A percentile compares a stretch with the other conserved stretches of the same genome.
Conservation (phyloP, 768 basidiomycete genomes). For the Boletus edulis region DNA sequence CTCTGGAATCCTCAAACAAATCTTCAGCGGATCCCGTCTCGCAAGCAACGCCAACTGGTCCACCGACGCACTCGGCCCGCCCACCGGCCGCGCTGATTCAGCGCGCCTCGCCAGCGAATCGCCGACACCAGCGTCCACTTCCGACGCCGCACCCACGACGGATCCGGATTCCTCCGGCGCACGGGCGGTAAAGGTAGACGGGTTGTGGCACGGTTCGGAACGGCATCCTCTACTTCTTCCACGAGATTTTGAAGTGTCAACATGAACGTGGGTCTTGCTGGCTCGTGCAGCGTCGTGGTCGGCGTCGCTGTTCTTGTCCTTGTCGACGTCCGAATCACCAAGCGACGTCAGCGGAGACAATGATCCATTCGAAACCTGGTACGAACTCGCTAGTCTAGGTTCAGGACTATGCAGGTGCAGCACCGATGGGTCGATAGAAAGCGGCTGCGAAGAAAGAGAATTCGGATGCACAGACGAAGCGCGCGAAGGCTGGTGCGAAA, state of each 20-base stretch:
- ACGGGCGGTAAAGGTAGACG: no score
- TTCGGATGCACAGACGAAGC: background rate
- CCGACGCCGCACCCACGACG: background rate
- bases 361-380: background rate
- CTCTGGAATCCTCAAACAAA: conserved; percentile 6
- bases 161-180: no score
- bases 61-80: conserved; percentile 22
- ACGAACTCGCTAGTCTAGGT: background rate
- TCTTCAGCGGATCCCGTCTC: conserved; percentile 10
- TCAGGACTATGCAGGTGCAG: background rate
- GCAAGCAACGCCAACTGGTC: conserved; percentile 16
- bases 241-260: no score
- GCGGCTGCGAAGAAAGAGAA: background rate
- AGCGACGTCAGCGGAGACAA: conserved; percentile 21
- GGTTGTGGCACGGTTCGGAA: background rate
- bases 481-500: conserved; percentile 2
- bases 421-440: conserved; percentile 11
- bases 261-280: no score
- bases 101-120: no score
- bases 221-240: background rate
- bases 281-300: no score
- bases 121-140: background rate
- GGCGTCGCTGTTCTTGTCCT: background rate
- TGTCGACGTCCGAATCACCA: background rate
- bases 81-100: background rate